Evolutionary conservation across 169 alveolate genomes (phyloP), one percentile per base, ranked within the genome.

Genomic region (Eimeria necatrix): DNA sequence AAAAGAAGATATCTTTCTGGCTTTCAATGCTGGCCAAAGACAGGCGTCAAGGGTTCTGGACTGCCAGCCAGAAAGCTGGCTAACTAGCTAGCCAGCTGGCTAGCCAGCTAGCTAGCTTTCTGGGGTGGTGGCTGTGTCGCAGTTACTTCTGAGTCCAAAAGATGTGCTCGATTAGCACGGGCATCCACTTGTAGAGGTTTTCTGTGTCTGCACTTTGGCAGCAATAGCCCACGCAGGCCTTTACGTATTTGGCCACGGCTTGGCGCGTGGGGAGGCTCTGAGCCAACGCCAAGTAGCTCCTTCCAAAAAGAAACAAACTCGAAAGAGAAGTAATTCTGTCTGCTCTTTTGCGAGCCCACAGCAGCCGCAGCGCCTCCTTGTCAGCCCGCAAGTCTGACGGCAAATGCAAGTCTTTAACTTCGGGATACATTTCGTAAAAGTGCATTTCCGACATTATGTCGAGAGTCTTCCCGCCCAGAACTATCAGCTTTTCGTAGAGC

Each of bases 151-250:
- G 96, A 7, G 83, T 41, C 96, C 96, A 94, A 59, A 59, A 94
- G 46, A 94, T 64, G 95, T 94, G 96, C 51, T 91, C 95, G 64
- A 88, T 74, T 8, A 94, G 83, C 64, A 71, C 46, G 16, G 96
- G 94, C 95, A 89, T 73, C 96, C 96, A 94, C 59, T 84, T 74
- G 91, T 94, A 91, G 60, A 94, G 80, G 60, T 80, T 80, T 20
- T 83, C 95, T 20, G 91, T 74, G 83, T 74, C 89, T 7, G 84
- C 9, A 74, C 91, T 49, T 32, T 88, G 95, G 64, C 94, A 88
- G 87, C 92, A 48, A 60, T 22, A 94, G 52, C 96, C 96, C 4
- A 88, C 46, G 49, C 93, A 87, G 26, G 94, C 87, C 68, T 94
- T 94, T 7, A 94, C 95, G 83, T 88, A 94, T n/a, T 89, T 87